phyloP scores from a whole-genome alignment of 2,329 filamentous ascomycete species.

The Sporothrix mexicana region DNA sequence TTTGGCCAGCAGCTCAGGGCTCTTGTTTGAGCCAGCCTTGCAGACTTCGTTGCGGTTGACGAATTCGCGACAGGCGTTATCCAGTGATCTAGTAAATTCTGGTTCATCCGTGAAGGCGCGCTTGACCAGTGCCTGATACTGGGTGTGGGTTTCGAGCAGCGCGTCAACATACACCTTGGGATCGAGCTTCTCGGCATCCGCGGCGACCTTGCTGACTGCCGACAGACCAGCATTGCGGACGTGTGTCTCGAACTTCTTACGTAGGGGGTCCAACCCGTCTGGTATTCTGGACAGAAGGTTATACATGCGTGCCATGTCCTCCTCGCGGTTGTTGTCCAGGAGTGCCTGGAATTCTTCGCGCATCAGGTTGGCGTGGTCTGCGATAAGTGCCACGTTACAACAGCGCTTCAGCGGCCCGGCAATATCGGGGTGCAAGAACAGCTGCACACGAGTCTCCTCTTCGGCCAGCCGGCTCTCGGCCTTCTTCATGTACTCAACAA shows the following conservation, averaged over 20 bases:
- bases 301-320: constrained; percentile 97
- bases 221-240: constrained; percentile 87
- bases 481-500: constrained; percentile 99
- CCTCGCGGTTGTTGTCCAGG: constrained; percentile 90
- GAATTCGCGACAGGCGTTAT: constrained; percentile 97
- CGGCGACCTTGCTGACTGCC: constrained; percentile 88
- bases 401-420: constrained; percentile 80
- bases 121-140: constrained; percentile 91
- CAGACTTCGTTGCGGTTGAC: constrained; percentile 98
- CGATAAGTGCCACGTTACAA: constrained; percentile 88
- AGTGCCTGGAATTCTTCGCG: constrained; percentile 95
- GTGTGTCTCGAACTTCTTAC: constrained; percentile 87
- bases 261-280: constrained; percentile 87
- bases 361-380: constrained; percentile 82
- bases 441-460: constrained; percentile 89
- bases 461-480: constrained; percentile 87
- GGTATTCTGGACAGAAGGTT: constrained; percentile 86
- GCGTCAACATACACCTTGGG: constrained; percentile 97
- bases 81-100: constrained; percentile 92
- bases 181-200: constrained; percentile 87
- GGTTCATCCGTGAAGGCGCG: constrained; percentile 93
- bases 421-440: constrained; percentile 93
- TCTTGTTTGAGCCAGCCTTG: constrained; percentile 90
- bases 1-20: constrained; percentile 91
- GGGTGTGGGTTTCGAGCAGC: constrained; percentile 88